Evolutionary conservation across 2,329 filamentous ascomycete species (phyloP).

Genomic region (Trichoderma endophyticum): DNA sequence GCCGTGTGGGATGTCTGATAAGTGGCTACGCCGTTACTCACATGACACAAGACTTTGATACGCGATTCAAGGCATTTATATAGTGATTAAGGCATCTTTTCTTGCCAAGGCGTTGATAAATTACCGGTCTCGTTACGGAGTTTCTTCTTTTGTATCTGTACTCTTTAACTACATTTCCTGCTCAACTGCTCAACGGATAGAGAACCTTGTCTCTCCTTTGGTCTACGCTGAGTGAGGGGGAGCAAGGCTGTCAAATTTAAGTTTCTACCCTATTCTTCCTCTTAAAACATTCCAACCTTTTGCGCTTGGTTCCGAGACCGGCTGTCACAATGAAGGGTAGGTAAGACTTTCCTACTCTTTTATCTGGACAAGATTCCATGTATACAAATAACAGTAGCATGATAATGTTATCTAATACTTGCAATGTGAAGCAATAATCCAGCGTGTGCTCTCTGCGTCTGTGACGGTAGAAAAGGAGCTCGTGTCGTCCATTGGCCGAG

Average conservation of each 20-base stretch:
- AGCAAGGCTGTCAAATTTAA: background rate
- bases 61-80: background rate
- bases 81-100: background rate
- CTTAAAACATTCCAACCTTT: background rate
- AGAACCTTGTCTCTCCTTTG: background rate
- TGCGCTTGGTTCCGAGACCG: background rate
- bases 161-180: background rate
- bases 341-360: background rate
- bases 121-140: background rate
- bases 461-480: conserved; percentile 91
- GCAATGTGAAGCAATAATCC: conserved; percentile 68
- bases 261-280: background rate
- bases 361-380: background rate
- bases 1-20: conserved; percentile 15
- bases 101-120: background rate
- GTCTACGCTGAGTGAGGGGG: background rate
- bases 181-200: too few relatives aligned
- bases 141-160: background rate
- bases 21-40: conserved; percentile 20
- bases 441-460: conserved; percentile 90
- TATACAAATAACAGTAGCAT: background rate
- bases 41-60: conserved; percentile 20
- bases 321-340: conserved; percentile 18
- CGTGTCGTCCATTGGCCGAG: conserved; percentile 86
- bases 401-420: conserved; percentile 17